Evolutionary conservation across 768 basidiomycete species (phyloP), one percentile per base, ranked within the genome.

Genomic region (Pleurotus salmoneostramineus): DNA sequence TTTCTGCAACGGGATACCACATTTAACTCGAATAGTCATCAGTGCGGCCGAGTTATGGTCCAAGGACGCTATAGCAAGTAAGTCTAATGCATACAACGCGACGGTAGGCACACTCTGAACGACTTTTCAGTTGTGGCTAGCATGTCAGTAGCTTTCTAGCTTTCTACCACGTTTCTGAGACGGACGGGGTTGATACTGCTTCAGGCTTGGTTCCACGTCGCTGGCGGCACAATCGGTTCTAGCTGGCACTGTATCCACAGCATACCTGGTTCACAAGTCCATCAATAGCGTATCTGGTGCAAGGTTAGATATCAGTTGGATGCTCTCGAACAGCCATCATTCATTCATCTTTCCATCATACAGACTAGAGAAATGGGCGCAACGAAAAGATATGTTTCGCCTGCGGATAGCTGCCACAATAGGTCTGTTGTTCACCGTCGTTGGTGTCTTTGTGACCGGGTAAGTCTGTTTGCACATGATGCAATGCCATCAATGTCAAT

Each of bases 1-100:
- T 37, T 34, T 37, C 40, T 54, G 15, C 31, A 31, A 31, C 6
- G 15, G 8, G 32, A n/a, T 17, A 12, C 17, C 14, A 15, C 14
- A 37, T 37, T 15, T 34, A 21, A 21, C 15, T 34, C 34, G 27
- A 33, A 27, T 35, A 59, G 52, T 40, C 36, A 32, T 40, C 40
- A 56, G 32, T 36, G 59, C 59, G n/a, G 32, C 56, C 6, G 46
- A 60, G 32, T 49, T 36, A 6, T 60, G 59, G 59, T 56, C 59
- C 15, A 60, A 60, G 33, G 59, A 60, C 33, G 8, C 57, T 14
- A 37, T 45, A 7, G 51, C 56, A 10, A 11, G 59, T 60, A 40
- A 43, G 56, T 57, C 3, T 6, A 12, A 40, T 6, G 15, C 44
- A 45, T 57, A 48, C 34, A 33, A 14, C 14, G 14, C 15, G 15